These are phyloP conservation scores for Melampsora americana DNA, from an alignment of 1,284 basidiomycete genomes.

Conservation along the genomic window DNA sequence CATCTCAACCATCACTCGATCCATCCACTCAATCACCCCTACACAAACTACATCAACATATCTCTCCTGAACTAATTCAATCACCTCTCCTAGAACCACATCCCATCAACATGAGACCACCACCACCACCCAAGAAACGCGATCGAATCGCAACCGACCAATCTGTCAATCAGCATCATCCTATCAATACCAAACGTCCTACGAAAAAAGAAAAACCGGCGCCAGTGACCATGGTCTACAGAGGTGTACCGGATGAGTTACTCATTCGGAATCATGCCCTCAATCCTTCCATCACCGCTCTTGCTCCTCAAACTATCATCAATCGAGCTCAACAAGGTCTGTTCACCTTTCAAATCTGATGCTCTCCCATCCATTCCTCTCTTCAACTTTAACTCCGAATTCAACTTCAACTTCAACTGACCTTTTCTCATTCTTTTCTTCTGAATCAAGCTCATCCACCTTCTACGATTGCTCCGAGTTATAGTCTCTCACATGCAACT, in stretches of 20 bases:
- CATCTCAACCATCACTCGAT: neutral
- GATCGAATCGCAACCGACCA: conserved; percentile 3
- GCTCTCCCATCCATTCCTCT: neutral
- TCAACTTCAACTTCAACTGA: neutral
- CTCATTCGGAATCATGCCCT: neutral
- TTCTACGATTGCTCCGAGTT: neutral
- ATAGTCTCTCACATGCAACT: conserved; percentile 38
- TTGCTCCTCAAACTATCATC: conserved; percentile 32
- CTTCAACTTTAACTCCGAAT: neutral
- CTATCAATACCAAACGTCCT: conserved; percentile 1
- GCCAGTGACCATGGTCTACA: conserved; percentile 35
- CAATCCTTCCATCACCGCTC: conserved; percentile 1
- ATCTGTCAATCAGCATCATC: neutral
- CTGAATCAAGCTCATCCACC: neutral
- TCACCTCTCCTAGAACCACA: neutral
- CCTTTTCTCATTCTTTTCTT: neutral
- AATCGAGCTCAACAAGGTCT: conserved; percentile 10
- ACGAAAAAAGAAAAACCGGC: conserved; percentile 37
- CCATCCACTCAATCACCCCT: neutral
- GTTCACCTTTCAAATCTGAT: neutral
- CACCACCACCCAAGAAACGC: conserved; percentile 35
- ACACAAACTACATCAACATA: neutral
- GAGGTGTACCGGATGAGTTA: conserved; percentile 17
- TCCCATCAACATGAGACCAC: neutral
- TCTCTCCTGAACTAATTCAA: neutral